phyloP scores from a whole-genome alignment of 1,284 basidiomycete genomes.

The Ganoderma lucidum region DNA sequence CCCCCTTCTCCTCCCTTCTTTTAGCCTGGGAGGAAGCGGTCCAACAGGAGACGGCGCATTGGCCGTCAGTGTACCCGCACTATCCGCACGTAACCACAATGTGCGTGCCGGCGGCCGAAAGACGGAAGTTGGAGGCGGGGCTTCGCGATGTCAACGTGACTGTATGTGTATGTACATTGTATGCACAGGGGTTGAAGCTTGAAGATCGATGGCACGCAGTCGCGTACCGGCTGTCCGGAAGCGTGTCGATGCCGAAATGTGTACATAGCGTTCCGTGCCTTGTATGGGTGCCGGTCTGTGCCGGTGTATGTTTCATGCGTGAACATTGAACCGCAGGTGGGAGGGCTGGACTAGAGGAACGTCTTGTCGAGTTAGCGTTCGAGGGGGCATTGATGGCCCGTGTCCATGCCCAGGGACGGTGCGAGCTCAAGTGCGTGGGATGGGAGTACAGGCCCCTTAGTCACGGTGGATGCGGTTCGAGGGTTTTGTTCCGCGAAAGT shows the following conservation, averaged over 20 bases:
- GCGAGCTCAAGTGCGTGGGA: neutral
- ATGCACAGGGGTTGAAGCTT: neutral
- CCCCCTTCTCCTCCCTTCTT: neutral
- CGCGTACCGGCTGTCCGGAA: slow-evolving; percentile 1
- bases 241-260: slow-evolving; percentile 3
- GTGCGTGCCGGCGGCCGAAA: neutral
- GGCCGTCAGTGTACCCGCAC: neutral
- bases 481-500: neutral
- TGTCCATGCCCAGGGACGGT: neutral
- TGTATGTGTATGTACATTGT: neutral
- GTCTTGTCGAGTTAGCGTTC: slow-evolving; percentile 8
- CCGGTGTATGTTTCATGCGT: neutral
- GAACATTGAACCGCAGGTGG: neutral
- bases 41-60: neutral
- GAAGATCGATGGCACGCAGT: neutral
- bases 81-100: slow-evolving; percentile 10
- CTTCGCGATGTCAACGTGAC: slow-evolving; percentile 5
- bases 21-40: neutral
- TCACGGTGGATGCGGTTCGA: neutral
- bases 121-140: neutral
- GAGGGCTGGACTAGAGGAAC: neutral
- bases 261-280: neutral
- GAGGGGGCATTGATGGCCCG: neutral
- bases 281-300: neutral
- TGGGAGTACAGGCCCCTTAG: neutral